Conservation (phyloP, 306 rosid genomes). For the Rosa multiflora region DNA sequence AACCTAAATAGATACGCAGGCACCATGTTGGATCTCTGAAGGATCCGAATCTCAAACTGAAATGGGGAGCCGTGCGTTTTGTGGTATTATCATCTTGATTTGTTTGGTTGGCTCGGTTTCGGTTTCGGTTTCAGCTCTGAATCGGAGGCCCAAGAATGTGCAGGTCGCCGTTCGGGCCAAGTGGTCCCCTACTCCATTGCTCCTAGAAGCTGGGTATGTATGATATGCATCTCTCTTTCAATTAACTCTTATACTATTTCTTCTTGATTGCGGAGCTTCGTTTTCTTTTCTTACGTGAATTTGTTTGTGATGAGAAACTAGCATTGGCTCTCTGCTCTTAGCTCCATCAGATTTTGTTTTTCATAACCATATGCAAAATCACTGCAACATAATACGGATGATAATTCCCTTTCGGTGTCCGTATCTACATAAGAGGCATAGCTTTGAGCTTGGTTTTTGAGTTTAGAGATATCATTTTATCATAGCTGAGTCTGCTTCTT, state of each 20-base stretch:
- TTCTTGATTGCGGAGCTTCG: too few relatives aligned
- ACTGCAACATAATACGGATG: too few relatives aligned
- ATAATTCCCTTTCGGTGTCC: too few relatives aligned
- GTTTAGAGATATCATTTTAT: background rate
- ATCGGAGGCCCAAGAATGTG: conserved; percentile 69
- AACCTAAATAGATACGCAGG: background rate
- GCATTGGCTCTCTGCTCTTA: too few relatives aligned
- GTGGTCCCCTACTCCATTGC: conserved; percentile 87
- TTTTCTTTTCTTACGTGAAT: background rate
- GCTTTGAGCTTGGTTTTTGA: background rate
- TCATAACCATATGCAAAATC: too few relatives aligned
- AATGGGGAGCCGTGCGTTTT: background rate
- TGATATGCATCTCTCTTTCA: background rate
- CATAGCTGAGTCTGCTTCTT: background rate
- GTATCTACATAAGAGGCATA: background rate
- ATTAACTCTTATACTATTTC: background rate
- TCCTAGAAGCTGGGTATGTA: conserved; percentile 81
- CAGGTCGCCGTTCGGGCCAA: conserved; percentile 78
- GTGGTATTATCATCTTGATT: conserved; percentile 40
- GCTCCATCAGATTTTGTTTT: too few relatives aligned
- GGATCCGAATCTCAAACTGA: conserved; percentile 31
- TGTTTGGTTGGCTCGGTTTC: conserved; percentile 22
- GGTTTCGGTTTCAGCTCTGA: conserved; percentile 32
- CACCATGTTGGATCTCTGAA: conserved; percentile 7
- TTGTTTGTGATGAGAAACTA: background rate